Conservation (phyloP, 2,329 filamentous ascomycete species). For the Cephalotrichum gorgonifer region DNA sequence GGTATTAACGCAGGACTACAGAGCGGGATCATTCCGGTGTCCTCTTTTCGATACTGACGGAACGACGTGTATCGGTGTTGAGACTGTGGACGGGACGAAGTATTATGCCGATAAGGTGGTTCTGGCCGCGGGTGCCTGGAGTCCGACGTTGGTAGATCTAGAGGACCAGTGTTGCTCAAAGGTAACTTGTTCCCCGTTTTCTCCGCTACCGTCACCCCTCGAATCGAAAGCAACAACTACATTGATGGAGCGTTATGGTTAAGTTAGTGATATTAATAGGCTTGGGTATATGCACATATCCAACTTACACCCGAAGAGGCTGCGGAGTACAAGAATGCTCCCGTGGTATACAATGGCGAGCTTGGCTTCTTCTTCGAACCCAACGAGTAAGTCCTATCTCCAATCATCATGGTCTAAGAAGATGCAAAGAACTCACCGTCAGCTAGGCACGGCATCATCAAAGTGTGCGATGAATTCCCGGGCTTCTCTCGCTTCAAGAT, state of each 20-base stretch:
- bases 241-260: not conserved
- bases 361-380: slow-evolving; percentile 39
- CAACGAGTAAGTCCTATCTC: slow-evolving; percentile 20
- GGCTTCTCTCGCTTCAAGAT: slow-evolving; percentile 25
- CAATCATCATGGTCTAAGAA: not conserved
- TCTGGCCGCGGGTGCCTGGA: slow-evolving; percentile 29
- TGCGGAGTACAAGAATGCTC: slow-evolving; percentile 26
- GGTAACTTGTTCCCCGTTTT: slow-evolving; percentile 8
- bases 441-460: slow-evolving; percentile 19
- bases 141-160: slow-evolving; percentile 21
- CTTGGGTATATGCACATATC: slow-evolving; percentile 36
- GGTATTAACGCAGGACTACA: slow-evolving; percentile 9
- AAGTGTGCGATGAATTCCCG: slow-evolving; percentile 26
- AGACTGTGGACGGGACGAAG: slow-evolving; percentile 27
- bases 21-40: slow-evolving; percentile 31
- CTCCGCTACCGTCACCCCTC: not conserved
- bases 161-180: slow-evolving; percentile 26
- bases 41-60: slow-evolving; percentile 25
- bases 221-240: not conserved
- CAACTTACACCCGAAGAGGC: slow-evolving; percentile 28
- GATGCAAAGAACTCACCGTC: not conserved
- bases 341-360: slow-evolving; percentile 34
- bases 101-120: slow-evolving; percentile 32
- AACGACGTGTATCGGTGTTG: slow-evolving; percentile 25
- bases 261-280: slow-evolving; percentile 12